Percentiles rank a stretch among this genome's conserved stretches.
phyloP scores from a whole-genome alignment of 306 rosid genomes.

The Oemleria cerasiformis region DNA sequence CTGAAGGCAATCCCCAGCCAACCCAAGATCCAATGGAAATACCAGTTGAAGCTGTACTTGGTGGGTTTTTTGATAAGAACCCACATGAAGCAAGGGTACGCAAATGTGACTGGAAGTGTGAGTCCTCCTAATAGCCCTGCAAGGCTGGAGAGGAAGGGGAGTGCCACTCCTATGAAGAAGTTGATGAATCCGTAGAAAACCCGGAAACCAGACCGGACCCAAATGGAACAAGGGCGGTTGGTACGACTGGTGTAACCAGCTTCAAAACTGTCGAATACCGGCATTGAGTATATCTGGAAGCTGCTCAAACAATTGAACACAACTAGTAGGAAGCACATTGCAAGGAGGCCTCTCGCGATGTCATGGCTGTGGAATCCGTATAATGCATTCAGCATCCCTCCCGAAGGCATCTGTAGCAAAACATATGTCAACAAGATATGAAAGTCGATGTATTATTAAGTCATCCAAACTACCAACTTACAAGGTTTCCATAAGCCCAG shows the following conservation, averaged over 20 bases:
- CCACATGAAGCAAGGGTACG: constrained; percentile 99
- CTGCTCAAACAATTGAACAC: constrained; percentile 97
- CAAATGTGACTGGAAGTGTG: constrained; percentile 96
- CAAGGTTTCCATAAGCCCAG: constrained; percentile 97
- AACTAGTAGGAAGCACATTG: constrained; percentile 82
- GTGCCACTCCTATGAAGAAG: constrained; percentile 97
- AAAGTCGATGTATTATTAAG: background rate
- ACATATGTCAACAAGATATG: background rate
- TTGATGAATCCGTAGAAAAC: constrained; percentile 76
- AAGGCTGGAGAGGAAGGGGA: constrained; percentile 94
- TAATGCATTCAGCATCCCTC: constrained; percentile 84
- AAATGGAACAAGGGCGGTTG: constrained; percentile 90
- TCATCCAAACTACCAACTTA: constrained; percentile 31
- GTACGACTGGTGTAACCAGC: constrained; percentile 97
- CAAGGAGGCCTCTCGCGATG: constrained; percentile 82
- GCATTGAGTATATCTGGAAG: constrained; percentile 97
- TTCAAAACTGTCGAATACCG: constrained; percentile 95
- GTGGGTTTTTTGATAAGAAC: constrained; percentile 88
- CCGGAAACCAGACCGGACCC: constrained; percentile 94
- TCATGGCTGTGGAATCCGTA: constrained; percentile 88
- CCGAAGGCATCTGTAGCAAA: constrained; percentile 77
- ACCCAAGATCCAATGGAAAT: constrained; percentile 85
- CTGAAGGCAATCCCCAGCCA: constrained; percentile 93
- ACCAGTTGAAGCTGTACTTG: constrained; percentile 90
- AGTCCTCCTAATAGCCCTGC: constrained; percentile 97